These are phyloP conservation scores for Piromyces finnis DNA, from an alignment of 192 early-diverging fungal genomes.

Conservation along the genomic window DNA sequence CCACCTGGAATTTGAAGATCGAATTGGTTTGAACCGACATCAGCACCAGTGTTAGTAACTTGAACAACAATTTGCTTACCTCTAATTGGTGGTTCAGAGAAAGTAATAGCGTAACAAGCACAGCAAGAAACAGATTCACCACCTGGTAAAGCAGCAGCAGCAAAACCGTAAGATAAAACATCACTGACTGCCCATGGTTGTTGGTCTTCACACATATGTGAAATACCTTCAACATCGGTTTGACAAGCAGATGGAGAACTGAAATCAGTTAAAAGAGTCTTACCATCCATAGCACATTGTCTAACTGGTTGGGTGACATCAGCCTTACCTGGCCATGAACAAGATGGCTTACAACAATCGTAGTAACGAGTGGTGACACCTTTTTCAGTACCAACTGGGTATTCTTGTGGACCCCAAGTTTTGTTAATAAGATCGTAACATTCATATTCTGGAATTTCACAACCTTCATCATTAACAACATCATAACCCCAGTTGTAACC, in stretches of 20 bases:
- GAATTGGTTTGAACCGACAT: background rate
- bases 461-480: background rate
- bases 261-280: background rate
- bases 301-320: background rate
- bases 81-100: background rate
- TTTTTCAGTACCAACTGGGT: background rate
- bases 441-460: background rate
- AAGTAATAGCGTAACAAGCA: slow-evolving; percentile 1
- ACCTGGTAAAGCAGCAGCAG: slow-evolving; percentile 1
- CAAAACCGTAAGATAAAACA: slow-evolving; percentile 1
- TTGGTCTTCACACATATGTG: slow-evolving; percentile 1
- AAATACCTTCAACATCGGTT: background rate
- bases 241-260: background rate
- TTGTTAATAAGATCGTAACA: background rate
- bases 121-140: background rate
- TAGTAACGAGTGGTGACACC: background rate
- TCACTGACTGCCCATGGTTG: background rate
- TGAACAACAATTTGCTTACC: slow-evolving; percentile 2
- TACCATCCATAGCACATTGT: background rate
- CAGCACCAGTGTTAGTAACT: background rate
- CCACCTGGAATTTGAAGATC: slow-evolving; percentile 2
- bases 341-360: too few relatives aligned
- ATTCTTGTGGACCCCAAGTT: background rate
- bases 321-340: background rate
- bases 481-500: background rate